These are phyloP conservation scores for Oxyria digyna DNA, from an alignment of 148 eudicot species.

Conservation along the genomic window DNA sequence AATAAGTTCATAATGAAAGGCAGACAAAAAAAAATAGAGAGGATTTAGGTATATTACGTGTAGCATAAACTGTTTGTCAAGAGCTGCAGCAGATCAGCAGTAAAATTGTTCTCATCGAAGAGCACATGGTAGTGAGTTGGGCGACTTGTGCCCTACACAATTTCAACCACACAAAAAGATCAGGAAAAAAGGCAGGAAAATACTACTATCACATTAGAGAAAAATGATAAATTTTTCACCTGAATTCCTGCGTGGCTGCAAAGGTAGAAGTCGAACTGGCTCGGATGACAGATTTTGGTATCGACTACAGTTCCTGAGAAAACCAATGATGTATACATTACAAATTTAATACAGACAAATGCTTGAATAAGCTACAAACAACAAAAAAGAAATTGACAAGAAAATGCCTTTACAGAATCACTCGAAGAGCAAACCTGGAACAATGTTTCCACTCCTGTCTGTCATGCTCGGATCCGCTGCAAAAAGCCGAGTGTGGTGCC, in stretches of 20 bases:
- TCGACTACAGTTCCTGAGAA: constrained; percentile 76
- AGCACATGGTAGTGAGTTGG: constrained; percentile 95
- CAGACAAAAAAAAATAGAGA: constrained; percentile 16
- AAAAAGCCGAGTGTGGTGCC: constrained; percentile 90
- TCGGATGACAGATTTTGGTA: constrained; percentile 77
- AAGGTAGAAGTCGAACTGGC: constrained; percentile 75
- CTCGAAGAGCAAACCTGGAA: no score
- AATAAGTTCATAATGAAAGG: neutral
- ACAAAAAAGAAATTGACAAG: neutral
- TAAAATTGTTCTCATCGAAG: constrained; percentile 66
- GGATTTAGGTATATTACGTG: constrained; percentile 42
- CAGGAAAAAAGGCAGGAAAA: neutral
- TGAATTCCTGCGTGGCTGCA: constrained; percentile 97
- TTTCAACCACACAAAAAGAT: neutral
- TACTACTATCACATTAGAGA: neutral
- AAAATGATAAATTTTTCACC: constrained; percentile 31
- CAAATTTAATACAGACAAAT: neutral
- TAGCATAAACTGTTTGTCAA: constrained; percentile 21
- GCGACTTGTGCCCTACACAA: constrained; percentile 68
- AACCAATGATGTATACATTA: neutral
- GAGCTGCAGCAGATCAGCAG: constrained; percentile 72
- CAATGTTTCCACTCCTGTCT: constrained; percentile 75
- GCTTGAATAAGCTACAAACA: neutral
- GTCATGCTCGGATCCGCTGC: constrained; percentile 31
- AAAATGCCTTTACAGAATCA: neutral